Evolutionary conservation across 495 filamentous ascomycete species (phyloP).

Genomic region (Venustampulla echinocandica): DNA sequence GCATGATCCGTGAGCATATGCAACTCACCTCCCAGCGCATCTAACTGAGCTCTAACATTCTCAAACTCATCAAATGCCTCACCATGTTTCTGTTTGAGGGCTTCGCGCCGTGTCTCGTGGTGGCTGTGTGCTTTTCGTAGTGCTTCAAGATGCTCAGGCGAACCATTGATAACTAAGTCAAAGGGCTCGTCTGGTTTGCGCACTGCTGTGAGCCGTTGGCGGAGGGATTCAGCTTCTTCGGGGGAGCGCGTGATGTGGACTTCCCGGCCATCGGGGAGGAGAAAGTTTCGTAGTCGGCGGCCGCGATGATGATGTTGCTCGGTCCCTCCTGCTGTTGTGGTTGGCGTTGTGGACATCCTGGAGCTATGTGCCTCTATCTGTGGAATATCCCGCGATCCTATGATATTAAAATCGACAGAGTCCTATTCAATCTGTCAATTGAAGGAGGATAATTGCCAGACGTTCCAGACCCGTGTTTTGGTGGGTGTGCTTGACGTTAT

Average conservation of each 20-base stretch:
- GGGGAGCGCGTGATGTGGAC: conserved; percentile 46
- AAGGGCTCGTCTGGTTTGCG: conserved; percentile 34
- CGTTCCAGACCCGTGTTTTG: too few relatives aligned
- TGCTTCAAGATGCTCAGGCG: conserved; percentile 43
- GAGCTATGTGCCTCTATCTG: too few relatives aligned
- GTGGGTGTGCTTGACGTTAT: too few relatives aligned
- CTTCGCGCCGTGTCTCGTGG: conserved; percentile 35
- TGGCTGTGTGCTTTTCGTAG: conserved; percentile 38
- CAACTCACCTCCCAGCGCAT: conserved; percentile 39
- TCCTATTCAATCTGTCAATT: too few relatives aligned
- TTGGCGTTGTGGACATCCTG: conserved; percentile 7
- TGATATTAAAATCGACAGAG: too few relatives aligned
- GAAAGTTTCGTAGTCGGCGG: conserved; percentile 38
- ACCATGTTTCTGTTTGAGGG: conserved; percentile 35
- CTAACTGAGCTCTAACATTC: conserved; percentile 38
- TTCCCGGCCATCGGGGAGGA: conserved; percentile 43
- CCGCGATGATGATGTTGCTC: conserved; percentile 14
- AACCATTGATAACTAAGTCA: conserved; percentile 45
- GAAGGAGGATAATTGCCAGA: too few relatives aligned
- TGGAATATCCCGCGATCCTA: too few relatives aligned
- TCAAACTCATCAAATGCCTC: conserved; percentile 44
- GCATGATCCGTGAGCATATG: conserved; percentile 42
- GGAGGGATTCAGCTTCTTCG: conserved; percentile 37
- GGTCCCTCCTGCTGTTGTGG: conserved; percentile 1
- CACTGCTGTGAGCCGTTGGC: conserved; percentile 28